These are phyloP conservation scores for Cyberlindnera veronae DNA, from an alignment of 805 yeast species.

Conservation along the genomic window DNA sequence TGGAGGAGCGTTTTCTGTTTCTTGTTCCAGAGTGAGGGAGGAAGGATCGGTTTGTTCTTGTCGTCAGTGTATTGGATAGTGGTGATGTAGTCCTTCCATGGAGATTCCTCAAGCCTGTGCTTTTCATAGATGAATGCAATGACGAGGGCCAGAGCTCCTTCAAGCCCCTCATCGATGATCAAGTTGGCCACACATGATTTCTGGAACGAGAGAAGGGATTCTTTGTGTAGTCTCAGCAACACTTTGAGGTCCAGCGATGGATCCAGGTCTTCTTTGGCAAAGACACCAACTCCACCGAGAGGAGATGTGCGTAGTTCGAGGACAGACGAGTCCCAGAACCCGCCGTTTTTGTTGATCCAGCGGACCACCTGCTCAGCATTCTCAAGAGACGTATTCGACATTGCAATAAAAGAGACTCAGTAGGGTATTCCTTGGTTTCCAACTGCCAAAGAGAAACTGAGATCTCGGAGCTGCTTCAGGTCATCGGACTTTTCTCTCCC, in stretches of 20 bases:
- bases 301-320: constrained; percentile 45
- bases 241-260: constrained; percentile 27
- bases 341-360: constrained; percentile 56
- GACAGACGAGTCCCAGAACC: constrained; percentile 48
- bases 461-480: background rate
- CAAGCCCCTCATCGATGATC: constrained; percentile 53
- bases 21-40: constrained; percentile 66
- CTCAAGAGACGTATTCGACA: constrained; percentile 31
- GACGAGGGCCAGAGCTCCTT: constrained; percentile 65
- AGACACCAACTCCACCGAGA: constrained; percentile 73
- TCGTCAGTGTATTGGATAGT: constrained; percentile 39
- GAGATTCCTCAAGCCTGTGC: constrained; percentile 56
- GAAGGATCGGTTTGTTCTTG: constrained; percentile 36
- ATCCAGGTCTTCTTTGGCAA: constrained; percentile 43
- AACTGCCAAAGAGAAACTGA: too few relatives aligned
- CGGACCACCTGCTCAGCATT: constrained; percentile 24
- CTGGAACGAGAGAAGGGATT: constrained; percentile 51
- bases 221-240: constrained; percentile 60
- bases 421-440: too few relatives aligned
- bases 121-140: constrained; percentile 72
- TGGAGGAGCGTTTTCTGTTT: constrained; percentile 42
- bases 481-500: too few relatives aligned
- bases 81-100: constrained; percentile 70
- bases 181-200: constrained; percentile 65
- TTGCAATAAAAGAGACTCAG: constrained; percentile 27